Evolutionary conservation across 1,139 yeast genomes (phyloP).

Genomic region (Sugiyamaella xylanicola): DNA sequence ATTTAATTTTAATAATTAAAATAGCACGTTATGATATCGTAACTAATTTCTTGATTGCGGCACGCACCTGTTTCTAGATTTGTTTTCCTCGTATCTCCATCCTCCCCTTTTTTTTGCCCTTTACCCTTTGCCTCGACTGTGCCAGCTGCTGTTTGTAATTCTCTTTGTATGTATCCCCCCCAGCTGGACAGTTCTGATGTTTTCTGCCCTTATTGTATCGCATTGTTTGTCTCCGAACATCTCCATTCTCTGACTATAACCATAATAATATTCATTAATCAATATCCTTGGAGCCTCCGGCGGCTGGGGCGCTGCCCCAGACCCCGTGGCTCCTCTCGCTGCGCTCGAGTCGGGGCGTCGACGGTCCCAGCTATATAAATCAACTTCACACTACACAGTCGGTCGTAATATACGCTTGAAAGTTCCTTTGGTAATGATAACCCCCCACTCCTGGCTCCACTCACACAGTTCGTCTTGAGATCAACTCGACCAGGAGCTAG

Average conservation of each 20-base stretch:
- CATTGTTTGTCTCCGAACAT: constrained; percentile 1
- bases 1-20: constrained; percentile 13
- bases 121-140: neutral
- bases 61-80: neutral
- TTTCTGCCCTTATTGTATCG: constrained; percentile 6
- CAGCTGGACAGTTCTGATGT: neutral
- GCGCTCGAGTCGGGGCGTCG: neutral
- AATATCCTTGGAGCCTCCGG: neutral
- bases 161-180: constrained; percentile 8
- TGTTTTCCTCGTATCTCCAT: neutral
- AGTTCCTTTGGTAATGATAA: too few relatives aligned
- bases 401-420: too few relatives aligned
- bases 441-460: too few relatives aligned
- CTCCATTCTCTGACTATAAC: constrained; percentile 9
- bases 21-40: neutral
- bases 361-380: too few relatives aligned
- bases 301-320: neutral
- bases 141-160: constrained; percentile 1
- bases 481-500: too few relatives aligned
- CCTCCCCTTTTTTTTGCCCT: neutral
- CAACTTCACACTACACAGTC: neutral
- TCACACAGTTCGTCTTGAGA: too few relatives aligned
- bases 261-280: constrained; percentile 9
- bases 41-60: neutral
- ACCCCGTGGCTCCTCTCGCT: neutral